phyloP scores from a whole-genome alignment of 352 stramenopile species.

The Thalassiosira oceanica region DNA sequence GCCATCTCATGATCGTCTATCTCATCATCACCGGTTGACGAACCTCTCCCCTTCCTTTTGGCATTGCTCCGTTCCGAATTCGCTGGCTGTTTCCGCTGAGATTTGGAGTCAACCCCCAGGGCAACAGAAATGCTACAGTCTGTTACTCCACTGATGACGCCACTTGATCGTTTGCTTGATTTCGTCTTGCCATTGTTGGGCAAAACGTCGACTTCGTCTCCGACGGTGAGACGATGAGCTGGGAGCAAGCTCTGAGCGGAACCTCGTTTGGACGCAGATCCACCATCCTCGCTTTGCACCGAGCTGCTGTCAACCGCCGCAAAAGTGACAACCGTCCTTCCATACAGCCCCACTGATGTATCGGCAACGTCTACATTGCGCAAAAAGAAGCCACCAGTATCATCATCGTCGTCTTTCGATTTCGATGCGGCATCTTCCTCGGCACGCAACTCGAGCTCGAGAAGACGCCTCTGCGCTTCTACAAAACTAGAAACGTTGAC shows the following conservation, averaged over 20 bases:
- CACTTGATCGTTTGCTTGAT: conserved; percentile 14
- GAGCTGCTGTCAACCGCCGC: conserved; percentile 5
- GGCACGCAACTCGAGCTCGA: conserved; percentile 44
- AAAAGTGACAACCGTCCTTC: conserved; percentile 69
- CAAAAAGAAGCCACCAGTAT: conserved; percentile 32
- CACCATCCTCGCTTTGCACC: conserved; percentile 3
- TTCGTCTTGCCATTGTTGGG: conserved; percentile 44
- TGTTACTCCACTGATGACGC: conserved; percentile 66
- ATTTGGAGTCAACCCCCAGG: conserved; percentile 22
- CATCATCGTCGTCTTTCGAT: conserved; percentile 18
- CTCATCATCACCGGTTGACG: conserved; percentile 23
- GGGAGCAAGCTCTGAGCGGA: conserved; percentile 44
- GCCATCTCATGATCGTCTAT: conserved; percentile 46
- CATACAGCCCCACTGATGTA: conserved; percentile 71
- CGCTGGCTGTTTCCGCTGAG: conserved; percentile 8
- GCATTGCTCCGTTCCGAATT: conserved; percentile 18
- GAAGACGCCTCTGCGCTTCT: conserved; percentile 39
- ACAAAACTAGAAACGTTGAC: too few species aligned
- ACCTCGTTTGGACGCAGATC: background rate
- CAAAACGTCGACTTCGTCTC: conserved; percentile 79
- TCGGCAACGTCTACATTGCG: conserved; percentile 48
- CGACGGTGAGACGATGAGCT: conserved; percentile 73
- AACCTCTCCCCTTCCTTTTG: conserved; percentile 20
- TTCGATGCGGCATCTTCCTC: conserved; percentile 25
- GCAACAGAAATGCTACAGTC: conserved; percentile 68